These are phyloP conservation scores for Epichloe hybrida DNA, from an alignment of 2,329 filamentous ascomycete species.

Conservation along the genomic window DNA sequence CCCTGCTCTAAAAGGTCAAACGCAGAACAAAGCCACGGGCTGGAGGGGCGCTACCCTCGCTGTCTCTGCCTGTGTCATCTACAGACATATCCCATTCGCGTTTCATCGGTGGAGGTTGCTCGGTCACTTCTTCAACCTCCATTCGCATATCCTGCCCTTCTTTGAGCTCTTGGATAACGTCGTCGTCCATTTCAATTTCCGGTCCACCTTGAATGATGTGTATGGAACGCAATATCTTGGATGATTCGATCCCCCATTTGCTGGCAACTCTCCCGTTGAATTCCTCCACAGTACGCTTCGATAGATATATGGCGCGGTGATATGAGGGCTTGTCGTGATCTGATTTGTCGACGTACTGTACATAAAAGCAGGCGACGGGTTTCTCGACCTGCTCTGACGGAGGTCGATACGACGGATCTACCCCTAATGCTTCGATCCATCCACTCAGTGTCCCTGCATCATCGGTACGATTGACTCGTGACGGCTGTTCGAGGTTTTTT, in stretches of 20 bases:
- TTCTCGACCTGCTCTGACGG: constrained; percentile 59
- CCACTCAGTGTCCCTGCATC: constrained; percentile 55
- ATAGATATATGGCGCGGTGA: constrained; percentile 77
- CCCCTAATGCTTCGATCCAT: constrained; percentile 83
- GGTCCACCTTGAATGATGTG: constrained; percentile 62
- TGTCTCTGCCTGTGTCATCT: constrained; percentile 27
- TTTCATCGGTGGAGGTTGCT: constrained; percentile 25
- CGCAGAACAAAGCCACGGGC: constrained; percentile 8
- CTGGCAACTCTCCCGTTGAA: constrained; percentile 58
- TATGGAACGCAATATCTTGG: constrained; percentile 55
- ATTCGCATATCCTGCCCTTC: constrained; percentile 89
- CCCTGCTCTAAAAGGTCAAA: constrained; percentile 7
- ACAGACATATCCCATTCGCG: constrained; percentile 50
- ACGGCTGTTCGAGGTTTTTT: constrained; percentile 39
- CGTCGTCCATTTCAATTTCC: constrained; percentile 79
- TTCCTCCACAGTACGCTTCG: constrained; percentile 60
- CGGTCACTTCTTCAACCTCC: constrained; percentile 42
- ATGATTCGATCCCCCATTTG: constrained; percentile 71
- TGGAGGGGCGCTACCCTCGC: constrained; percentile 8
- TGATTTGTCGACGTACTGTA: constrained; percentile 43
- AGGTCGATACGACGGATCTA: constrained; percentile 75
- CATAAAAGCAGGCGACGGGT: constrained; percentile 76
- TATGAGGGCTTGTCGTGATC: constrained; percentile 43
- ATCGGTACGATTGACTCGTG: constrained; percentile 38
- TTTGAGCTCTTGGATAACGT: constrained; percentile 66